Conservation (phyloP, 2,329 filamentous ascomycete genomes). For the Diatrype stigma region DNA sequence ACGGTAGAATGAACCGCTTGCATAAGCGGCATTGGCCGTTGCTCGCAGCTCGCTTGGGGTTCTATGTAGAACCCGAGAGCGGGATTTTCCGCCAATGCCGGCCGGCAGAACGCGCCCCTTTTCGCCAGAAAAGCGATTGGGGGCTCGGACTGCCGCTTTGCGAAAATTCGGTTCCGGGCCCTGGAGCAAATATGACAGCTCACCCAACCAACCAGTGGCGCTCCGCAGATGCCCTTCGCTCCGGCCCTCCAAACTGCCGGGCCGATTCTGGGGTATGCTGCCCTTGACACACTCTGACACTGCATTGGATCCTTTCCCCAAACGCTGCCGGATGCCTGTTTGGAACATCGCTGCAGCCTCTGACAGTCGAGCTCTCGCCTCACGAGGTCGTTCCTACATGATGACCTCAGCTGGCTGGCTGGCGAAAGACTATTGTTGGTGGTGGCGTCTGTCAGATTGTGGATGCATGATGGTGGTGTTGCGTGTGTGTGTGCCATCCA, state of each 20-base stretch:
- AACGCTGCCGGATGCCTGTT: background rate
- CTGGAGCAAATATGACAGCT: background rate
- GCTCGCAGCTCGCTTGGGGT: background rate
- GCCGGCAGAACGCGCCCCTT: background rate
- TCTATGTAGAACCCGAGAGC: background rate
- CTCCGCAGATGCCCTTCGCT: background rate
- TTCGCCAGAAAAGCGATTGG: background rate
- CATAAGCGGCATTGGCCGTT: background rate
- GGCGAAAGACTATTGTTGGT: background rate
- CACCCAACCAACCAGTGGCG: background rate
- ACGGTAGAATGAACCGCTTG: background rate
- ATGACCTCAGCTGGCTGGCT: constrained; percentile 1
- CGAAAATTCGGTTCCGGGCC: background rate
- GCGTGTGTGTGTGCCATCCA: no score
- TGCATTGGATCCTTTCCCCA: background rate
- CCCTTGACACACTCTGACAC: background rate
- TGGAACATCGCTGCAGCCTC: background rate
- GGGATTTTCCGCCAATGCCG: background rate
- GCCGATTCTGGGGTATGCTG: background rate
- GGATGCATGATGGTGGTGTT: background rate
- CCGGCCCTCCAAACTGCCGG: background rate
- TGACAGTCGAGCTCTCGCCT: background rate
- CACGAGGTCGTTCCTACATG: constrained; percentile 1
- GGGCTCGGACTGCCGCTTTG: background rate
- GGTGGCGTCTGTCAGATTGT: constrained; percentile 1